Base-by-base conservation (phyloP, 352 stramenopile genomes). In the Pythium sukuiense region DNA sequence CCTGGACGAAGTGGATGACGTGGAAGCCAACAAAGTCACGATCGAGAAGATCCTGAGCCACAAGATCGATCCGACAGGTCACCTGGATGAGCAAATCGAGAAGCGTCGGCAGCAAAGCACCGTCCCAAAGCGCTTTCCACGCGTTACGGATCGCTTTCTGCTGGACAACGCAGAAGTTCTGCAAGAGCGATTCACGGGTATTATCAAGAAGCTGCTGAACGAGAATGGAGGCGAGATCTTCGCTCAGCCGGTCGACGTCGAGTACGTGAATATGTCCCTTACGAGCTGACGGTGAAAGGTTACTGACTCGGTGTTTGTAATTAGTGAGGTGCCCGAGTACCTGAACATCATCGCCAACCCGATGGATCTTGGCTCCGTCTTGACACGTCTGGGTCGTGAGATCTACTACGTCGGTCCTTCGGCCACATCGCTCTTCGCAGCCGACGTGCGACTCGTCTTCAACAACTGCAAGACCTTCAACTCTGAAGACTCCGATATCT, bases 11-110 rank as follows among this genome's bases (percentile, higher is more conserved):
- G 88, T 95, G 9, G 88, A 96, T 54, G 88, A 96, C 55, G 59
- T 96, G 1, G 87, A 96, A 52, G 79, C 84, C 14, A 93, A 93
- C 68, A 94, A 95, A 64, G 72, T 94, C 24, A 93, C 86, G 9
- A 85, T 95, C 33, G 88, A 96, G 63, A 96, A 93, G 65, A 95
- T 96, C 13, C 67, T 96, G 61, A 94, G 80, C 61, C 88, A 96
- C 65, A 92, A 93, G 32, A 75, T 95, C 13, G 88, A 95, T 57
- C 84, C 85, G 13, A 76, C 74, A 6, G 87, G 92, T 55, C 81
- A 93, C 56, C 76, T 96, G 14, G 86, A 96, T 32, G 85, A 95
- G 43, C 83, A 93, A 43, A 93, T 95, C 50, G 87, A 92, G 63
- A 89, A 86, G 32, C 73, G 83, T 4, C 80, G 88, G 16, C 69